Conservation (phyloP, 495 filamentous ascomycete genomes). For the Xylona heveae region DNA sequence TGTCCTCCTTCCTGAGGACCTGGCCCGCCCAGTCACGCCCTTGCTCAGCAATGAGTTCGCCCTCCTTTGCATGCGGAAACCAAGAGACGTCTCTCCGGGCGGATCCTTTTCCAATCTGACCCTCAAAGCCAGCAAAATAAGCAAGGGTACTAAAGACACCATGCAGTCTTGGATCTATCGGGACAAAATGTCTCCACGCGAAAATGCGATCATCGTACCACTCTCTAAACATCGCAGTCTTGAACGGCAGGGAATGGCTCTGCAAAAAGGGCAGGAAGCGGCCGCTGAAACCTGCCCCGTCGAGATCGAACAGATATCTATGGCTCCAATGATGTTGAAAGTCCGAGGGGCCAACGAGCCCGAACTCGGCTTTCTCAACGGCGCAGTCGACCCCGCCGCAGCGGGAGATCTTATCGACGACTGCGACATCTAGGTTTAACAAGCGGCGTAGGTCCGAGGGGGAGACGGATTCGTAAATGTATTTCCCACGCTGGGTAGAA, state of each 20-base stretch:
- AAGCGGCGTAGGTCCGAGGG: constrained; percentile 15
- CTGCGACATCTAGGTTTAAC: constrained; percentile 21
- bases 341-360: constrained; percentile 17
- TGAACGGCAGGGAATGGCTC: constrained; percentile 40
- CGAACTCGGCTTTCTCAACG: constrained; percentile 28
- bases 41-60: constrained; percentile 38
- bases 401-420: constrained; percentile 28
- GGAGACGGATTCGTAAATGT: constrained; percentile 14
- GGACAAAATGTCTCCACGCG: constrained; percentile 64
- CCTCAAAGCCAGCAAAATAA: constrained; percentile 36
- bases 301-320: constrained; percentile 43
- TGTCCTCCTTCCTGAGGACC: constrained; percentile 56
- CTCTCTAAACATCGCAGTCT: constrained; percentile 42
- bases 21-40: constrained; percentile 41
- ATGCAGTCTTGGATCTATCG: constrained; percentile 46
- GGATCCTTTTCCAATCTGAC: constrained; percentile 13
- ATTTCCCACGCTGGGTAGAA: constrained; percentile 9
- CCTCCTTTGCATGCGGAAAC: constrained; percentile 15
- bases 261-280: constrained; percentile 41
- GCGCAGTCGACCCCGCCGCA: constrained; percentile 31
- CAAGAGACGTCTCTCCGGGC: constrained; percentile 7
- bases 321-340: constrained; percentile 43
- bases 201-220: constrained; percentile 54
- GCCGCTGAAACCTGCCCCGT: constrained; percentile 44
- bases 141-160: constrained; percentile 40